Conservation (phyloP, 2,329 filamentous ascomycete genomes). For the Aspergillus ochraceoroseus region DNA sequence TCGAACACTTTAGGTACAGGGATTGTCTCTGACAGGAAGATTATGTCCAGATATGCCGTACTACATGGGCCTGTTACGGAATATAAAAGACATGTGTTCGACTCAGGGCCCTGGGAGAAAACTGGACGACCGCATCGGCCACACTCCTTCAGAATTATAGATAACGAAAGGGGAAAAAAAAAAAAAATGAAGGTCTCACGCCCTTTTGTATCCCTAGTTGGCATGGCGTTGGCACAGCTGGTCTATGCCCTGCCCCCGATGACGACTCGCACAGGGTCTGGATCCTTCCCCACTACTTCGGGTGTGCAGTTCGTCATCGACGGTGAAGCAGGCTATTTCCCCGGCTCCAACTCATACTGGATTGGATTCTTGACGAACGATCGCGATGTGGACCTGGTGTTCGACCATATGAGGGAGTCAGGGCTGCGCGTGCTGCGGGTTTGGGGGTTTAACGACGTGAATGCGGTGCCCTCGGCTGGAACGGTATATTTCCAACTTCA, state of each 20-base stretch:
- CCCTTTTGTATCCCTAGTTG: conserved; percentile 15
- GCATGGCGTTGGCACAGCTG: conserved; percentile 24
- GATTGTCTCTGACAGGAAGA: no score
- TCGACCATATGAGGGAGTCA: conserved; percentile 33
- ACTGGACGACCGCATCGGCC: no score
- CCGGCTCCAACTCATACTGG: conserved; percentile 52
- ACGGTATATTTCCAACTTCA: conserved; percentile 46
- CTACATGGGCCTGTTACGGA: no score
- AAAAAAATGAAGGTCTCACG: conserved; percentile 19
- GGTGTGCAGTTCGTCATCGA: conserved; percentile 39
- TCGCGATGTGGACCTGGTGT: conserved; percentile 46
- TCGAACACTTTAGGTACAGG: no score
- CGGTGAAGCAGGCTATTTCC: conserved; percentile 42
- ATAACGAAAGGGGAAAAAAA: no score
- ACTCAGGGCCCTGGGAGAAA: no score
- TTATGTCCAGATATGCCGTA: no score
- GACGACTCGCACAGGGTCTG: conserved; percentile 7
- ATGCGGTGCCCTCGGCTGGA: conserved; percentile 37
- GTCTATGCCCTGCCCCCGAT: conserved; percentile 17
- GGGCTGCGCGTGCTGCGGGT: conserved; percentile 50
- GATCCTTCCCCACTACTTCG: conserved; percentile 24
- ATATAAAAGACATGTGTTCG: no score
- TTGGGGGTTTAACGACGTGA: conserved; percentile 53
- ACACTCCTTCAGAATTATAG: no score
- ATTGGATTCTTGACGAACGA: conserved; percentile 48